phyloP scores from a whole-genome alignment of 345 rosid genomes.

The Aquilaria sinensis region DNA sequence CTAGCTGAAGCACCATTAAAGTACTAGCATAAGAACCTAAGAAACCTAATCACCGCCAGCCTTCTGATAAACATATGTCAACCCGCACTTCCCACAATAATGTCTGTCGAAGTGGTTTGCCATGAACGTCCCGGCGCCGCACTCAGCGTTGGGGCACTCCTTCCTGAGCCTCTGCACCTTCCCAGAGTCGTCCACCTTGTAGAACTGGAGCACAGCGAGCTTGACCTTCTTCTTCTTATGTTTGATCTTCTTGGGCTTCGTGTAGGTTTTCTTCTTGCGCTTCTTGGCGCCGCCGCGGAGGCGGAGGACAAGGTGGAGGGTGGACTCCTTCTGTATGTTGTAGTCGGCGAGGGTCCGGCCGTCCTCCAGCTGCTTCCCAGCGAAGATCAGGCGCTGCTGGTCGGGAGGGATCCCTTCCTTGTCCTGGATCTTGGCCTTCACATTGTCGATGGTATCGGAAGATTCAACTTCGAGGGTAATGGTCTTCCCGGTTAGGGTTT shows the following conservation, averaged over 20 bases:
- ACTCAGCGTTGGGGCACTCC: conserved; percentile 7
- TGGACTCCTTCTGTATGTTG: conserved; percentile 5
- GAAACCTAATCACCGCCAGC: neutral
- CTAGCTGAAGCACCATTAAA: neutral
- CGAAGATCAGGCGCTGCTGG: no score
- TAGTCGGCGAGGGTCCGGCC: conserved; percentile 6
- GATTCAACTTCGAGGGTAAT: no score
- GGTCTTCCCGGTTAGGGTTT: conserved; percentile 3
- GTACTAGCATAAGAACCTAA: neutral
- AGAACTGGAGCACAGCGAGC: neutral
- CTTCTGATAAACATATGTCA: neutral
- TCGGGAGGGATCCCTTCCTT: no score
- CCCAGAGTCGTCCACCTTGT: neutral
- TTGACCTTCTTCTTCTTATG: conserved; percentile 5
- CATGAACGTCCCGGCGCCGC: conserved; percentile 6
- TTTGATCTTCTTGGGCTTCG: conserved; percentile 4
- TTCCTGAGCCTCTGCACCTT: conserved; percentile 8
- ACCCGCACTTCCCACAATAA: conserved; percentile 1
- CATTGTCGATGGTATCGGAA: no score
- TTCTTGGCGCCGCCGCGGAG: conserved; percentile 1
- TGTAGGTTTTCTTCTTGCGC: conserved; percentile 7
- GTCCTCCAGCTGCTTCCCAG: neutral
- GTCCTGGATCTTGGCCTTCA: no score
- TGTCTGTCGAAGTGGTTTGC: neutral
- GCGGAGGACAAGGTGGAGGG: neutral